A percentile compares a stretch with the other conserved stretches of the same genome.
phyloP scores from a whole-genome alignment of 2,329 filamentous ascomycete species.

The Coniochaeta hoffmannii region DNA sequence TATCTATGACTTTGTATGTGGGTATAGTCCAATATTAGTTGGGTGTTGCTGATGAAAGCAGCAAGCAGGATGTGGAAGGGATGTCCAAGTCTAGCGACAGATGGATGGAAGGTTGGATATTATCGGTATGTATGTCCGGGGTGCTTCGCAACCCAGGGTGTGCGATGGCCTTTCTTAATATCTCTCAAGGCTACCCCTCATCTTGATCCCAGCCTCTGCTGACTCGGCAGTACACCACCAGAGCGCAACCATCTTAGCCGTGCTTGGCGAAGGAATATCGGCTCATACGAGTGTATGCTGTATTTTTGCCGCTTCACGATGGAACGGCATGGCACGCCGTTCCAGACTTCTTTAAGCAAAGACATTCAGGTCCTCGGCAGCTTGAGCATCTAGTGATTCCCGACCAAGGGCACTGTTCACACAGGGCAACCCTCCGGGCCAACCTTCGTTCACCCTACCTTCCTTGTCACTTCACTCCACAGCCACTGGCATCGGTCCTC shows the following conservation, averaged over 20 bases:
- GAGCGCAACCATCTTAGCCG: background rate
- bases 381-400: background rate
- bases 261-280: background rate
- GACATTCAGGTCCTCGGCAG: background rate
- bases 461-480: background rate
- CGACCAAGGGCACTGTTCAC: background rate
- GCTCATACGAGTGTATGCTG: background rate
- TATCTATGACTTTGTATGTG: slow-evolving; percentile 1
- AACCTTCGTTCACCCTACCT: background rate
- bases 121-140: background rate
- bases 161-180: background rate
- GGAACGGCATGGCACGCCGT: background rate
- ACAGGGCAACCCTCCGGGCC: background rate
- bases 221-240: background rate
- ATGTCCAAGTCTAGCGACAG: background rate
- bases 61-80: background rate
- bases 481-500: background rate
- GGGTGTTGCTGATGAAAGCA: background rate
- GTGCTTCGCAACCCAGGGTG: background rate
- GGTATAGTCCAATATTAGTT: background rate
- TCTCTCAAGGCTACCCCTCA: background rate
- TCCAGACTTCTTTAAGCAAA: no score
- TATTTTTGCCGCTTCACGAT: background rate
- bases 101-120: background rate
- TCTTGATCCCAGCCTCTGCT: background rate